Base-by-base conservation (phyloP, 2,329 filamentous ascomycete genomes). In the Hypoxylon sp. region DNA sequence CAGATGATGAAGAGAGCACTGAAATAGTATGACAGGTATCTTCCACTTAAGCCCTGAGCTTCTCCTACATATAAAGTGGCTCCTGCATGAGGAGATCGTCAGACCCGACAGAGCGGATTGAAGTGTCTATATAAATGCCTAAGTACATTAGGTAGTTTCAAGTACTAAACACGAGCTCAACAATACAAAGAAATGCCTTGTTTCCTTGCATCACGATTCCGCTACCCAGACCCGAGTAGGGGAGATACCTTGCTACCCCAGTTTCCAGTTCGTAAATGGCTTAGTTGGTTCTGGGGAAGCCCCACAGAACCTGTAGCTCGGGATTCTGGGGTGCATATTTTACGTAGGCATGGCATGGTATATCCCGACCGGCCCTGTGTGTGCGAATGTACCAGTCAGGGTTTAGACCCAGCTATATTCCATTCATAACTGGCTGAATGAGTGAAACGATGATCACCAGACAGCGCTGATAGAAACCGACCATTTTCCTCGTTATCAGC, bases 51-150 rank as follows among this genome's bases (percentile, higher is more conserved):
- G 21, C 30, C 56, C 13, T n/a, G 30, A 25, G 14, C 34, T 28
- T 50, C 41, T 59, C 23, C 32, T 49, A 36, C 46, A 19, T 30
- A 43, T 60, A 23, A 50, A 59, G 46, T 30, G 23, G 32, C 45
- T 60, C 32, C 45, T 60, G 57, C 21, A 60, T 51, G 7, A 51
- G 32, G 56, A 43, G 57, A 51, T 60, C 57, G 46, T 19, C 57
- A 60, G 56, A 23, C 57, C 32, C 32, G 23, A 60, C 57, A 43
- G 57, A 60, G 57, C 46, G 34, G 36, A 34, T 45, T 43, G 34
- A 51, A 51, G 32, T 51, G 46, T 46, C 43, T 60, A 60, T 60
- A 51, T 51, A 51, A 51, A 43, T 45, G n/a, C 21, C 11, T 51
- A 41, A 32, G 34, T 41, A 59, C 56, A 60, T n/a, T n/a, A n/a